Evolutionary conservation across 2,329 filamentous ascomycete genomes (phyloP), one percentile per base, ranked within the genome.

Genomic region (Aureobasidium uvarum): DNA sequence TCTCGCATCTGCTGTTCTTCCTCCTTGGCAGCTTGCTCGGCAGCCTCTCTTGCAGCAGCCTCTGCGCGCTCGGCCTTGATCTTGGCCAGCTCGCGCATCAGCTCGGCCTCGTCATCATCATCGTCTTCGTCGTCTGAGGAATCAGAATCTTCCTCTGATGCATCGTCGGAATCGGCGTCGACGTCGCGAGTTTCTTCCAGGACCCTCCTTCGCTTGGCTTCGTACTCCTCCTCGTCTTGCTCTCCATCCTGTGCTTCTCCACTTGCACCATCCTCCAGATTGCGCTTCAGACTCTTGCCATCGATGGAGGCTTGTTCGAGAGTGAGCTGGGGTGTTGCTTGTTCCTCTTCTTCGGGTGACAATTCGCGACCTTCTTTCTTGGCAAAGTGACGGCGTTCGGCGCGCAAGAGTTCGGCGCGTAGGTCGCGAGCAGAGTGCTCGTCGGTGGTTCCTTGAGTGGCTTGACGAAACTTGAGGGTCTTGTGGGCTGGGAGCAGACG

Each of bases 401-500:
- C 94, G 70, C 89, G 87, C 66, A 98, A 84, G 38, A 99, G 87
- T 79, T 99, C 93, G 54, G 92, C 89, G 71, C 92, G 89, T 62
- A 99, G 85, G 76, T 99, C 94, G 74, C 90, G 91, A 63, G 84
- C 80, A 70, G 84, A 78, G 55, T 80, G 75, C 69, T 96, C 92
- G 41, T 88, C 88, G 69, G 87, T 88, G 70, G 91, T 91, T 72
- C 95, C 95, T 80, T 99, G 95, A 51, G 92, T 93, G n/a, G 89
- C 84, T 80, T 95, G 86, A 28, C 92, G 86, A 75, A 89, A 90
- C 80, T 99, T 99, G 74, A 99, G 88, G 69, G 91, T 88, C 14
- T 91, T 98, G 77, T 99, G 90, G 38, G 95, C 95, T 39, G 95
- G 94, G 16, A 97, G 88, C 18, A 98, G 89, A 72, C 95, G 90